Base-by-base conservation (phyloP, 768 basidiomycete genomes). In the Leccinum rimulosum region DNA sequence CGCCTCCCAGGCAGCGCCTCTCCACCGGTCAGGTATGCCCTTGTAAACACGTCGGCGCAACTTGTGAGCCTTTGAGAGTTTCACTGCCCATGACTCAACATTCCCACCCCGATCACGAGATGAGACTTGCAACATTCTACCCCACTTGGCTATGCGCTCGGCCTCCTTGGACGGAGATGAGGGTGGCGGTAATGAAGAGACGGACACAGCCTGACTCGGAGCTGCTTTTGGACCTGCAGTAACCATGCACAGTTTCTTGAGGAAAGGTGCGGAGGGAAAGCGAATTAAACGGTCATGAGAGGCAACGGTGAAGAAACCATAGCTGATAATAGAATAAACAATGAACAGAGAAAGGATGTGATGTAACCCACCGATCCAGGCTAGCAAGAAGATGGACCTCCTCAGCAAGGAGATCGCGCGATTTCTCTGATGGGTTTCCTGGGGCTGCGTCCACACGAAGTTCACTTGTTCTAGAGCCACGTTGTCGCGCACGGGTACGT, bases 11-110 rank as follows among this genome's bases (percentile, higher is more conserved):
- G 87, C 93, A 4, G 93, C 96, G 53, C 84, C 79, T 45, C 97
- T 81, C 97, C 97, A 99, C 52, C 95, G 83, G 74, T 98, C 96
- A 2, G 97, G 97, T 31, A 98, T 87, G 57, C 97, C 97, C 71
- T 99, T 99, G 80, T 92, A 98, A 54, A 88, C 84, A 31, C 96
- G 82, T 63, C 83, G 75, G 33, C 88, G 82, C 19, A 90, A 79
- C 73, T 90, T 95, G 66, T 69, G 77, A 64, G 80, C 84, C 74
- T 89, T 93, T 17, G 77, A 79, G 25, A 80, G 66, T 51, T 82
- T 84, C 66, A 95, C 77, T 35, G 70, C 73, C 95, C 95, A 98
- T 12, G 77, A 71, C 43, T 85, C 78, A 14, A 87, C 78, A 67
- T 97, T 96, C 10, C 87, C 87, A 33, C 95, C 95, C 9, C 74